Base-by-base conservation (phyloP, 2,329 filamentous ascomycete genomes). In the Verticillium albo-atrum region DNA sequence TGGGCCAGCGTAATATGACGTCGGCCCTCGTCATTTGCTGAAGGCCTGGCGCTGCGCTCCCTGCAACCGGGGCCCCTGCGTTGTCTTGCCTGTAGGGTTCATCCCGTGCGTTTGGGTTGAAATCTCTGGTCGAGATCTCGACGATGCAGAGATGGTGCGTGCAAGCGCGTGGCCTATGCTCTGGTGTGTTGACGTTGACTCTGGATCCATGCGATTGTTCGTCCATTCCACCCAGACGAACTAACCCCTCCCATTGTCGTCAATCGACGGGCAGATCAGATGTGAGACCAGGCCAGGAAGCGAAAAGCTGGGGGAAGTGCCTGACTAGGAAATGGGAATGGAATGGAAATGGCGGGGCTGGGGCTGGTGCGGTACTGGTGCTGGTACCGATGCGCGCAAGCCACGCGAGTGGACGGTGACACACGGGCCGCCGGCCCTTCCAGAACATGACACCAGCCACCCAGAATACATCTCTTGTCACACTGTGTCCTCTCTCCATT, bases 1-100 rank as follows among this genome's bases (percentile, higher is more conserved):
- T 47, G 42, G 42, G 42, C 42, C 42, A 47, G 42, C 42, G 42
- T 7, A 3, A 34, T 34, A 61, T 61, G 60, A 61, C 60, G 60
- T 61, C 60, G 47, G 51, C 20, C 47, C 54, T 59, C 58, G 54
- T 50, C 60, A 55, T 17, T 20, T 25, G 42, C 42, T 47, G 42
- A 25, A 12, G n/a, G 17, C n/a, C n/a, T 15, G 42, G 20, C n/a
- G 6, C n/a, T 20, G 30, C 9, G 30, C 2, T 32, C 9, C 30
- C 30, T 32, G 30, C 30, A 14, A 10, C 9, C 12, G 2, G 9
- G 34, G 9, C 17, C 6, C 3, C 34, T 35, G 34, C 34, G 34
- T 15, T 37, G 34, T 37, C 34, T 37, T n/a, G 6, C 34, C 34
- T 37, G 42, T 47, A 47, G 42, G 42, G 42, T 47, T 47, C 42